phyloP scores from a whole-genome alignment of 2,329 filamentous ascomycete genomes.

The Colletotrichum musae region DNA sequence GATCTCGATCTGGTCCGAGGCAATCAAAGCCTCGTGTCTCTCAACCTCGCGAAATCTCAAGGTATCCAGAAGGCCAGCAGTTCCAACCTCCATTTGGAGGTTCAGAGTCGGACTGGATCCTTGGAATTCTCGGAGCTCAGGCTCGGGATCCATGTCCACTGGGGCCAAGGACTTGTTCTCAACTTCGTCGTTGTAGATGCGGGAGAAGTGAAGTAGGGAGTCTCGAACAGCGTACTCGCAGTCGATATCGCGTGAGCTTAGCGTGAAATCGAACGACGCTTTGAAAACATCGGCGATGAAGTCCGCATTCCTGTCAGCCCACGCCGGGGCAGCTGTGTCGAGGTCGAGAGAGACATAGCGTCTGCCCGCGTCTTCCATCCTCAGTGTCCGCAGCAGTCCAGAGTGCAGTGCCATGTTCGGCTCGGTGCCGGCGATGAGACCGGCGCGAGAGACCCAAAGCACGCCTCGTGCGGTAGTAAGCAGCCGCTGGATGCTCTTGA shows the following conservation, averaged over 20 bases:
- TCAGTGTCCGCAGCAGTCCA: constrained; percentile 37
- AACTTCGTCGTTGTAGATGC: constrained; percentile 21
- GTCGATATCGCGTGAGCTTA: constrained; percentile 9
- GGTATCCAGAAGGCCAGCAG: constrained; percentile 44
- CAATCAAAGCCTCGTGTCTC: constrained; percentile 1
- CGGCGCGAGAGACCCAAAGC: constrained; percentile 18
- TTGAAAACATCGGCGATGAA: constrained; percentile 12
- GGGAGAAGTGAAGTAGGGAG: constrained; percentile 9
- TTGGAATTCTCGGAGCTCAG: neutral
- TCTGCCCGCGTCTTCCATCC: constrained; percentile 34
- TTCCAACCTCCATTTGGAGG: constrained; percentile 40
- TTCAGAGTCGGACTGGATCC: no score
- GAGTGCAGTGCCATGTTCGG: constrained; percentile 25
- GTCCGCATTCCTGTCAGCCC: neutral
- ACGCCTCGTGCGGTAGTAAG: constrained; percentile 24
- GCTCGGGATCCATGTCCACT: neutral
- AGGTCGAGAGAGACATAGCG: constrained; percentile 40
- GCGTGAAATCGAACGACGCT: constrained; percentile 14
- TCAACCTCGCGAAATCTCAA: constrained; percentile 44
- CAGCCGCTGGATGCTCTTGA: neutral
- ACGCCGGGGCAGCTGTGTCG: neutral
- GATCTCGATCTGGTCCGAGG: constrained; percentile 45
- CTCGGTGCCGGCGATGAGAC: neutral
- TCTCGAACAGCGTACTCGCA: constrained; percentile 23
- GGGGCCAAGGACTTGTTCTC: constrained; percentile 5